phyloP scores from a whole-genome alignment of 768 basidiomycete genomes.

The Mrakia gelida region DNA sequence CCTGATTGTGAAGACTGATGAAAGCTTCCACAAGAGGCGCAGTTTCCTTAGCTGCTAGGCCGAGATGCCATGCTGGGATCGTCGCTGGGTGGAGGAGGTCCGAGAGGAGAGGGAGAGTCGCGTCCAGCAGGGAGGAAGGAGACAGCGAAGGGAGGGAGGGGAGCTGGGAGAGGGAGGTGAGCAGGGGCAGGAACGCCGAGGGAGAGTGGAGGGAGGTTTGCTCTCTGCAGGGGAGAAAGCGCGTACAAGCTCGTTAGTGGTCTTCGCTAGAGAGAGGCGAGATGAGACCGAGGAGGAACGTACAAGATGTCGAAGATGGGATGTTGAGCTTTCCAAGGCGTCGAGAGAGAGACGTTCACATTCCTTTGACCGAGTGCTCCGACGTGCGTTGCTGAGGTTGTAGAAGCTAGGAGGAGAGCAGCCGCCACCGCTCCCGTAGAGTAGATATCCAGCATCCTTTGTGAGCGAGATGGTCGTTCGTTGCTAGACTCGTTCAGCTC shows the following conservation, averaged over 20 bases:
- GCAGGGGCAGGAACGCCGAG: conserved; percentile 66
- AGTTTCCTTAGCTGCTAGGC: conserved; percentile 70
- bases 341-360: conserved; percentile 40
- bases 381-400: background rate
- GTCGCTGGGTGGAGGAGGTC: conserved; percentile 46
- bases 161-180: conserved; percentile 48
- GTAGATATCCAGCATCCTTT: background rate
- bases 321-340: conserved; percentile 64
- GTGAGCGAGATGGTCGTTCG: background rate
- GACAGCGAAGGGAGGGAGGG: conserved; percentile 51
- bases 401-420: background rate
- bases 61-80: conserved; percentile 54
- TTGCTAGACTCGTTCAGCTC: background rate
- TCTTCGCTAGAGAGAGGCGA: background rate
- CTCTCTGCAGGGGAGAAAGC: conserved; percentile 57
- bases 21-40: conserved; percentile 79
- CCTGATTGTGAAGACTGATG: conserved; percentile 55
- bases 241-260: background rate
- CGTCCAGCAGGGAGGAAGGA: conserved; percentile 30
- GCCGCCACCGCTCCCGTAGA: background rate
- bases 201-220: conserved; percentile 70
- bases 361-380: background rate
- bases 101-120: conserved; percentile 43
- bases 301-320: conserved; percentile 63
- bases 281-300: conserved; percentile 38